Conservation (phyloP, 345 rosid genomes). For the Citrus australasica region DNA sequence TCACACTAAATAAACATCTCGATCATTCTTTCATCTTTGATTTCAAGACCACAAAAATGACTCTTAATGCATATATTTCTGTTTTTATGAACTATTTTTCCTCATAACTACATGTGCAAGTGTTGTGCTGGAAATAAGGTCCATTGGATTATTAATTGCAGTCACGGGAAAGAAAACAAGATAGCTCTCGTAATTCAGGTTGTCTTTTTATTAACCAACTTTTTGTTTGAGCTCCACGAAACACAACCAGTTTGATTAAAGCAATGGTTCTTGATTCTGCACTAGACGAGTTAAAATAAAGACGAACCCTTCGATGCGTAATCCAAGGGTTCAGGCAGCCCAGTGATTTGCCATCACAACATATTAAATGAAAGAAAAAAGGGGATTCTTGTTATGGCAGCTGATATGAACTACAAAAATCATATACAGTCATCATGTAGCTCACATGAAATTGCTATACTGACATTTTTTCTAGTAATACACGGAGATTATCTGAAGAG, state of each 20-base stretch:
- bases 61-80: too few species aligned
- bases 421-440: conserved; percentile 8
- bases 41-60: too few species aligned
- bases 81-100: too few species aligned
- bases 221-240: not conserved
- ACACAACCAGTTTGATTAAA: not conserved
- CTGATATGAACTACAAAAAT: not conserved
- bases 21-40: too few species aligned
- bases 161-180: too few species aligned
- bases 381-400: not conserved
- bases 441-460: not conserved
- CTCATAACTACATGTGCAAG: too few species aligned
- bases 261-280: not conserved
- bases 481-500: not conserved
- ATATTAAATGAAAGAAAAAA: too few species aligned
- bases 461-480: not conserved
- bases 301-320: not conserved
- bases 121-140: too few species aligned
- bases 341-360: too few species aligned
- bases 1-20: too few species aligned
- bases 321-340: not conserved
- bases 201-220: not conserved
- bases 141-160: too few species aligned
- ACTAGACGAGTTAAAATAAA: not conserved
- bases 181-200: not conserved